Percentiles rank a stretch among this genome's conserved stretches.
phyloP scores from a whole-genome alignment of 192 early-diverging fungal genomes.

The Geranomyces michiganensis region DNA sequence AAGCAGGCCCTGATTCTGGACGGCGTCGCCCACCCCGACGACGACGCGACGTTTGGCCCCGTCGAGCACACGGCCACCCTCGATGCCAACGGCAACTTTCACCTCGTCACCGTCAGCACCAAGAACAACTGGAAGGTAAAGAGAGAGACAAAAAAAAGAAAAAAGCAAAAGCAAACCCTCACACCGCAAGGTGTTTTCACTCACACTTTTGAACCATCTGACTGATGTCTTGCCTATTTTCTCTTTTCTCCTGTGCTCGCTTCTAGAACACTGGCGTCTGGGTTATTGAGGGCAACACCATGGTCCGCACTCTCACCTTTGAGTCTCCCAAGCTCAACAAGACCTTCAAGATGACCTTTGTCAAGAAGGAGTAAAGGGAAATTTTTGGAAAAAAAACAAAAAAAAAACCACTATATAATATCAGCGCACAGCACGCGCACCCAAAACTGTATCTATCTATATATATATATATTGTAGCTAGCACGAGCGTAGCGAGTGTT shows the following conservation, averaged over 20 bases:
- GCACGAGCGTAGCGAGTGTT: no score
- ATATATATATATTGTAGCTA: no score
- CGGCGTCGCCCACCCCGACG: slow-evolving; percentile 17
- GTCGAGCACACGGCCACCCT: slow-evolving; percentile 24
- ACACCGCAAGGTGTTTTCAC: no score
- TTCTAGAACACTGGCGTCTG: slow-evolving; percentile 27
- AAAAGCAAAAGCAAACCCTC: no score
- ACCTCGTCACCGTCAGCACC: slow-evolving; percentile 16
- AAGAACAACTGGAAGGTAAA: slow-evolving; percentile 35
- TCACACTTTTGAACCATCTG: no score
- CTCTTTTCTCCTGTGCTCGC: not conserved
- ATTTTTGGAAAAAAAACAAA: no score
- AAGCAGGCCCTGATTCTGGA: slow-evolving; percentile 22
- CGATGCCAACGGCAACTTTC: slow-evolving; percentile 15
- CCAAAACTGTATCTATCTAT: no score
- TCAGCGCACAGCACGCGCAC: no score
- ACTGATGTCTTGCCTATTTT: not conserved
- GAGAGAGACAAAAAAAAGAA: not conserved
- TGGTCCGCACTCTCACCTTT: slow-evolving; percentile 23
- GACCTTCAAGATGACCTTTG: slow-evolving; percentile 37
- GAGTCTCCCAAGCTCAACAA: slow-evolving; percentile 37
- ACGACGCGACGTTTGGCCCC: slow-evolving; percentile 22
- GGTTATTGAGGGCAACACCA: slow-evolving; percentile 16
- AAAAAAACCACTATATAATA: no score
- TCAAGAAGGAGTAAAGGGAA: slow-evolving; percentile 32